phyloP scores from a whole-genome alignment of 139 green algal genomes.

The Trebouxia sp. region DNA sequence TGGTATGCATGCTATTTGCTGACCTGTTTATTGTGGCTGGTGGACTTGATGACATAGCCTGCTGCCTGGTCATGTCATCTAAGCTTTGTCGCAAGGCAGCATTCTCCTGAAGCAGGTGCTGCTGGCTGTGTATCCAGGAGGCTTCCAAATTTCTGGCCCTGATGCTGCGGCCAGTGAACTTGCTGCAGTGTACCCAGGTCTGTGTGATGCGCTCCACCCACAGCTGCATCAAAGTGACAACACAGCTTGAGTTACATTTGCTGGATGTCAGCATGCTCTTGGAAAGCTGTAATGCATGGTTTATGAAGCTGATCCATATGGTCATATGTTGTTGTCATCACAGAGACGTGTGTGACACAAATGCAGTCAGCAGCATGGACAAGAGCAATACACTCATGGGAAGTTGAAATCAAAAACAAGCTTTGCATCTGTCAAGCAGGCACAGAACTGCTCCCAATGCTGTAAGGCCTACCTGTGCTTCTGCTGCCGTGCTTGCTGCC shows the following conservation, averaged over 20 bases:
- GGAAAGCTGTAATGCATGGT: too few relatives aligned
- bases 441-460: too few relatives aligned
- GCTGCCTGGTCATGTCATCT: slow-evolving; percentile 26
- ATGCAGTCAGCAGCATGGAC: too few relatives aligned
- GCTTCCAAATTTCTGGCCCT: slow-evolving; percentile 3
- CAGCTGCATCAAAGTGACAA: slow-evolving; percentile 4
- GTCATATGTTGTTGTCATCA: too few relatives aligned
- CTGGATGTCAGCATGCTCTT: too few relatives aligned
- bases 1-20: too few relatives aligned
- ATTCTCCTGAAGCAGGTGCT: slow-evolving; percentile 52
- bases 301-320: too few relatives aligned
- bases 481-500: slow-evolving; percentile 22
- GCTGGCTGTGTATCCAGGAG: slow-evolving; percentile 47
- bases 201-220: slow-evolving; percentile 65
- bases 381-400: too few relatives aligned
- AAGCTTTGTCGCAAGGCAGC: slow-evolving; percentile 43
- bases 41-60: not conserved
- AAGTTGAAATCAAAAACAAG: too few relatives aligned
- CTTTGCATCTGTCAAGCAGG: too few relatives aligned
- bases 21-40: too few relatives aligned
- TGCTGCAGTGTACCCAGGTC: slow-evolving; percentile 69
- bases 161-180: slow-evolving; percentile 60
- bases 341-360: too few relatives aligned
- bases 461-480: slow-evolving; percentile 28
- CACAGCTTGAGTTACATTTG: not conserved